A percentile compares a stretch with the other conserved stretches of the same genome.
These are phyloP conservation scores for Sarocladium brachiariae DNA, from an alignment of 2,329 filamentous ascomycete genomes.

Conservation along the genomic window DNA sequence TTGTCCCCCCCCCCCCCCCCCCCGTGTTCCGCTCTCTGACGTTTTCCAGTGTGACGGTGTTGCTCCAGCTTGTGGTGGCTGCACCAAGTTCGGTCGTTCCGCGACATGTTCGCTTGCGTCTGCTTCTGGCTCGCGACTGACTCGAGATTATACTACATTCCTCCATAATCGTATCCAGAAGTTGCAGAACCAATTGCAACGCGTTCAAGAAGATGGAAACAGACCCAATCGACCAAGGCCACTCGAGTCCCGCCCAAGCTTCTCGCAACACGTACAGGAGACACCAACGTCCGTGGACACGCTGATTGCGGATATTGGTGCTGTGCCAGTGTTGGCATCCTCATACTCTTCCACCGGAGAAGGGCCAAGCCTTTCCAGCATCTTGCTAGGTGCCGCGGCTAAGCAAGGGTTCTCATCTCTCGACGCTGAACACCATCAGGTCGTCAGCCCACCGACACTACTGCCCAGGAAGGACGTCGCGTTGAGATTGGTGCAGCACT, in stretches of 20 bases:
- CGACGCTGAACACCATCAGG: not conserved
- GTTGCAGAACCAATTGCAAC: conserved; percentile 12
- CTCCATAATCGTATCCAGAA: conserved; percentile 15
- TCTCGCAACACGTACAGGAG: not conserved
- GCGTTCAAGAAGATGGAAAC: not conserved
- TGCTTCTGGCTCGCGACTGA: conserved; percentile 9
- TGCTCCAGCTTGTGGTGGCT: conserved; percentile 16
- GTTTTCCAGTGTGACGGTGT: conserved; percentile 15
- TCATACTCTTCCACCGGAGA: conserved; percentile 12
- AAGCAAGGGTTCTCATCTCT: conserved; percentile 4
- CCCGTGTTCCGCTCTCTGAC: not conserved
- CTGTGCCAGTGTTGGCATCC: conserved; percentile 16
- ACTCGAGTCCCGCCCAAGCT: not conserved
- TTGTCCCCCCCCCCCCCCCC: no score
- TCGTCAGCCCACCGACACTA: not conserved
- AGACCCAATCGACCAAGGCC: not conserved
- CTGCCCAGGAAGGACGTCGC: conserved; percentile 15
- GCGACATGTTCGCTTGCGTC: conserved; percentile 16
- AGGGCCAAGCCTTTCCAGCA: conserved; percentile 16
- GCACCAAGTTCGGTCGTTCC: conserved; percentile 17
- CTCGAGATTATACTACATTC: conserved; percentile 17
- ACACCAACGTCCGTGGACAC: conserved; percentile 15
- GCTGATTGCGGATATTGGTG: conserved; percentile 19
- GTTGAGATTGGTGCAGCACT: conserved; percentile 17
- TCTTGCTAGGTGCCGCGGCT: conserved; percentile 16